These are phyloP conservation scores for Melampsora medusae DNA, from an alignment of 1,284 basidiomycete genomes.

Conservation along the genomic window DNA sequence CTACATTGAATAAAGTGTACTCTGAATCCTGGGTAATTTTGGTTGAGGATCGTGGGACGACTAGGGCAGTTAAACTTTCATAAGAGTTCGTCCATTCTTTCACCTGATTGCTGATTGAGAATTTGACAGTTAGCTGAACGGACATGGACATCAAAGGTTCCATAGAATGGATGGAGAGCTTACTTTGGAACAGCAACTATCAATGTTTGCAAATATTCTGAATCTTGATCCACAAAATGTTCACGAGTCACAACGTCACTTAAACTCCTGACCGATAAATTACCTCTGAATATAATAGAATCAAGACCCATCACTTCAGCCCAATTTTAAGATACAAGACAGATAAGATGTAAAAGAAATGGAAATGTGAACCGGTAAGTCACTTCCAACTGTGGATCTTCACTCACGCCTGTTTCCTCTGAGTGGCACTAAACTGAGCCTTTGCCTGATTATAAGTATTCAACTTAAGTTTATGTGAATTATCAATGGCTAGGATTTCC, in stretches of 20 bases:
- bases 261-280: slow-evolving; percentile 82
- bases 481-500: slow-evolving; percentile 56
- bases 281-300: slow-evolving; percentile 65
- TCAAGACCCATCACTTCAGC: slow-evolving; percentile 14
- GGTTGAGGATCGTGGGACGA: slow-evolving; percentile 90
- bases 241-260: slow-evolving; percentile 80
- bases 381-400: background rate
- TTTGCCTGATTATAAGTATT: slow-evolving; percentile 92
- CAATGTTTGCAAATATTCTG: slow-evolving; percentile 89
- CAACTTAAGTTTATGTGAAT: slow-evolving; percentile 67
- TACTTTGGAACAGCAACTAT: slow-evolving; percentile 93
- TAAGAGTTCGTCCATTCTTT: slow-evolving; percentile 90
- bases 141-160: background rate
- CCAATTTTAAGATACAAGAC: background rate
- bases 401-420: slow-evolving; percentile 84
- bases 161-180: slow-evolving; percentile 48
- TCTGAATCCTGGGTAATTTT: slow-evolving; percentile 69
- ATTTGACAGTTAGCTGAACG: slow-evolving; percentile 26
- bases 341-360: background rate
- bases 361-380: no score
- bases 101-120: slow-evolving; percentile 64
- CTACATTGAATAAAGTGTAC: slow-evolving; percentile 79
- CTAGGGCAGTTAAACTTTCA: slow-evolving; percentile 81
- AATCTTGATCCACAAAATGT: slow-evolving; percentile 72
- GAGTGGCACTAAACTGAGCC: slow-evolving; percentile 85